phyloP scores from a whole-genome alignment of 2,329 filamentous ascomycete genomes.

The Coniochaeta hoffmannii region DNA sequence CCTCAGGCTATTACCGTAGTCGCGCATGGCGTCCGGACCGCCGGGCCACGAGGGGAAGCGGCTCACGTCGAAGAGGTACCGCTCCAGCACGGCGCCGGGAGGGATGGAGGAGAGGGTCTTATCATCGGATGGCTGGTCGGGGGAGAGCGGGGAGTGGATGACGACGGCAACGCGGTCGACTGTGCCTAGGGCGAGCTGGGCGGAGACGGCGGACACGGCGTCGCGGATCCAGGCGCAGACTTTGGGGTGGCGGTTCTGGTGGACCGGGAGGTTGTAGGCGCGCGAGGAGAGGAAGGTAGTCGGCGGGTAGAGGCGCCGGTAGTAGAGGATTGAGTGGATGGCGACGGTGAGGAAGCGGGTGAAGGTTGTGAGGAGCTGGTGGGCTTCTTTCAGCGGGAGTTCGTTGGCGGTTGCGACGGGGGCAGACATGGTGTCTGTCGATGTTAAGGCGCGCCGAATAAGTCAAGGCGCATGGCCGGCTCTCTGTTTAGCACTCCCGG shows the following conservation, averaged over 20 bases:
- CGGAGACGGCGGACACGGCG: conserved; percentile 64
- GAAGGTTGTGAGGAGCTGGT: conserved; percentile 60
- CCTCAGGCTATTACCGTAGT: conserved; percentile 14
- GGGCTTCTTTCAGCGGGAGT: conserved; percentile 34
- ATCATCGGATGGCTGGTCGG: conserved; percentile 8
- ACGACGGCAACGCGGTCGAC: conserved; percentile 41
- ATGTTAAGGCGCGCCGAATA: no score
- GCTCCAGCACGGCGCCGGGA: conserved; percentile 41
- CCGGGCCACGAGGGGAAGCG: conserved; percentile 40
- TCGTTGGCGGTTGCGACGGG: conserved; percentile 4
- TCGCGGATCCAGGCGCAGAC: conserved; percentile 83
- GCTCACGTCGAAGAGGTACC: conserved; percentile 54
- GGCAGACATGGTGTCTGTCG: neutral
- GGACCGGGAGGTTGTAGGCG: conserved; percentile 77
- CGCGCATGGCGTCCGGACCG: conserved; percentile 21
- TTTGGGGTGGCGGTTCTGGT: conserved; percentile 77
- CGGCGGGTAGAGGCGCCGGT: conserved; percentile 71
- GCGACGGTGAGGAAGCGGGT: conserved; percentile 73
- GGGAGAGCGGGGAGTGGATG: conserved; percentile 28
- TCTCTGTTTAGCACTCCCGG: neutral
- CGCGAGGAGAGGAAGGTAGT: conserved; percentile 70
- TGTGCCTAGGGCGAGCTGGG: conserved; percentile 55
- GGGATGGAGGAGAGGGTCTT: conserved; percentile 10
- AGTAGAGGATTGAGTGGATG: conserved; percentile 79
- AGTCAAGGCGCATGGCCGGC: no score